Evolutionary conservation across 495 filamentous ascomycete genomes (phyloP).

Genomic region (Bacidia rubella): DNA sequence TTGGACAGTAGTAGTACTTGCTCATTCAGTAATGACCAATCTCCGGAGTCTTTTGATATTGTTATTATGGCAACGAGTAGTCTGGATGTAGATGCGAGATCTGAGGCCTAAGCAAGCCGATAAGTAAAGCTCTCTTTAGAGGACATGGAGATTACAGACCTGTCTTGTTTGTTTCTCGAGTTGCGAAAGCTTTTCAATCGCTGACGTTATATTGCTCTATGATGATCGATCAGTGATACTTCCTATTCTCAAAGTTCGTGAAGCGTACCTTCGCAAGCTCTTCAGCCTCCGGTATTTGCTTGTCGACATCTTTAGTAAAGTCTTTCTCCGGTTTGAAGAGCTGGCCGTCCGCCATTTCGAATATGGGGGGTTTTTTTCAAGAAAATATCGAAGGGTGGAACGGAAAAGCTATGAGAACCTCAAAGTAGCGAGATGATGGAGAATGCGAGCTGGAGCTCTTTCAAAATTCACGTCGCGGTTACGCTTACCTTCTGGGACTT

Average conservation of each 20-base stretch:
- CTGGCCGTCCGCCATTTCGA: slow-evolving; percentile 42
- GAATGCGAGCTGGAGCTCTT: no score
- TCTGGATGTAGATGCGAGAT: slow-evolving; percentile 86
- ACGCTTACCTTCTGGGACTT: not conserved
- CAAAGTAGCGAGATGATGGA: no score
- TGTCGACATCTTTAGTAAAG: slow-evolving; percentile 83
- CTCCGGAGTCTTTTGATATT: slow-evolving; percentile 79
- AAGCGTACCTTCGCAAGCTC: slow-evolving; percentile 63
- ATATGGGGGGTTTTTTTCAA: no score
- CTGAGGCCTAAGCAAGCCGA: slow-evolving; percentile 52
- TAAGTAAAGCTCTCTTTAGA: slow-evolving; percentile 13
- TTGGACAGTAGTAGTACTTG: slow-evolving; percentile 91
- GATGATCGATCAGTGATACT: slow-evolving; percentile 8
- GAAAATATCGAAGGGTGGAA: no score
- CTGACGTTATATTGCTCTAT: slow-evolving; percentile 65
- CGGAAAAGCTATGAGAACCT: no score
- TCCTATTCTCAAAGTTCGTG: not conserved
- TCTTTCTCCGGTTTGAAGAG: slow-evolving; percentile 58
- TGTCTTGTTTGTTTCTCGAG: slow-evolving; percentile 96
- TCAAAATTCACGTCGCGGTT: not conserved
- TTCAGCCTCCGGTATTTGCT: slow-evolving; percentile 77
- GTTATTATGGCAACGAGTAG: slow-evolving; percentile 78
- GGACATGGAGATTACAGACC: slow-evolving; percentile 33
- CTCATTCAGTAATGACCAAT: slow-evolving; percentile 90
- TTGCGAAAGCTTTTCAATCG: slow-evolving; percentile 80